Base-by-base conservation (phyloP, 176 grass and related monocot species). In the Triticum dicoccoides region DNA sequence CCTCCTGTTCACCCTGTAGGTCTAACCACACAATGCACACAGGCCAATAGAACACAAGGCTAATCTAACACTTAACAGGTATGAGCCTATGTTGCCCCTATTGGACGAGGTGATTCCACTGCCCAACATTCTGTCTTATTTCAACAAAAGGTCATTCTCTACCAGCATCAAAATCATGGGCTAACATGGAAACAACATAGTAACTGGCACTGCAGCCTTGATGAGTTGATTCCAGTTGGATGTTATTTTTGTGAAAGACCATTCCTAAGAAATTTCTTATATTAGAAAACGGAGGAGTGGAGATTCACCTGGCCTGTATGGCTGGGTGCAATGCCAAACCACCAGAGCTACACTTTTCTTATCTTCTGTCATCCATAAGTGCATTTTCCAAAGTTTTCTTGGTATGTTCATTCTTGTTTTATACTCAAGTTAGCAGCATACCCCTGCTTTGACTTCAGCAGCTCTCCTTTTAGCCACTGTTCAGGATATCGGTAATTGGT, bases 321-420 rank as follows among this genome's bases (percentile, higher is more conserved):
- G 47, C 49, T 58, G 29, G 47, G 20, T 11, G 74, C 49, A 77
- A 52, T 77, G 47, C 75, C 51, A 59, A 37, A 58, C 75, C 51
- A 78, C 30, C 75, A 3, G 49, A 59, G 49, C 17, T 34, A 59
- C 4, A 15, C 18, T 58, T 78, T 29, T 5, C 27, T 77, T 77
- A 77, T 76, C 69, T 44, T 73, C 69, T 68, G 70, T 76, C 73
- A 58, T 33, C 74, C 74, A 35, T 59, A 76, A 54, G 73, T 76
- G 51, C 29, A 34, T 34, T 58, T 34, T 54, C 29, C 44, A n/a
- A 77, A 35, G 49, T 77, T 77, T 6, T 27, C 74, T 77, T 58
- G 75, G 75, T 77, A 77, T 34, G 6, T 30, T 29, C 14, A 52
- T 54, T 76, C 44, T 17, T 73, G 35, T 23, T 42, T 73, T 24